These are phyloP conservation scores for Sugiyamaella chiloensis DNA, from an alignment of 805 yeast species.

Conservation along the genomic window DNA sequence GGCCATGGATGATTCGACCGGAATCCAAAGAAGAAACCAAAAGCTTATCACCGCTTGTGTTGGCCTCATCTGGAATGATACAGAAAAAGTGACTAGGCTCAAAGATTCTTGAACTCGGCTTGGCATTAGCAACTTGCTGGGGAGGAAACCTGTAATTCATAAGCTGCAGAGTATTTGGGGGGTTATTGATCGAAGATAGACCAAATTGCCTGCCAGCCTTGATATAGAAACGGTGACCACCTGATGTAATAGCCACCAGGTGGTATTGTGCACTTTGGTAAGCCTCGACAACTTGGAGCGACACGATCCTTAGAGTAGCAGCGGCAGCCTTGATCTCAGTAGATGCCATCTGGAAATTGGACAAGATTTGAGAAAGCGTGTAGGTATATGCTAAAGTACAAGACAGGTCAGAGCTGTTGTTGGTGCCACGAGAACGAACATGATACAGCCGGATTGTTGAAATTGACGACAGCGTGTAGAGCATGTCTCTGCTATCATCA, in stretches of 20 bases:
- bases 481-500: constrained; percentile 71
- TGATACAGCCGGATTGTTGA: constrained; percentile 80
- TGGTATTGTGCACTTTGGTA: constrained; percentile 9
- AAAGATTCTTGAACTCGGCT: constrained; percentile 57
- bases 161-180: constrained; percentile 38
- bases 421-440: constrained; percentile 35
- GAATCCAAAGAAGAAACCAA: constrained; percentile 82
- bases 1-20: constrained; percentile 66
- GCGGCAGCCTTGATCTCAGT: neutral
- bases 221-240: constrained; percentile 14
- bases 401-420: constrained; percentile 28
- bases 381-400: constrained; percentile 31
- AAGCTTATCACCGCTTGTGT: constrained; percentile 40
- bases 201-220: constrained; percentile 11
- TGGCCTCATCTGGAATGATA: constrained; percentile 42
- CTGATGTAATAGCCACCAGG: constrained; percentile 15
- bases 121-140: constrained; percentile 39
- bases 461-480: constrained; percentile 78
- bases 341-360: constrained; percentile 30
- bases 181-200: constrained; percentile 15
- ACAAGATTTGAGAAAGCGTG: constrained; percentile 27
- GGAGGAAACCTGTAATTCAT: constrained; percentile 47
- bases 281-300: constrained; percentile 10
- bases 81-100: constrained; percentile 87
- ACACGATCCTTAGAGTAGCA: constrained; percentile 18